phyloP scores from a whole-genome alignment of 768 basidiomycete species.

The Mycena kentingensis region DNA sequence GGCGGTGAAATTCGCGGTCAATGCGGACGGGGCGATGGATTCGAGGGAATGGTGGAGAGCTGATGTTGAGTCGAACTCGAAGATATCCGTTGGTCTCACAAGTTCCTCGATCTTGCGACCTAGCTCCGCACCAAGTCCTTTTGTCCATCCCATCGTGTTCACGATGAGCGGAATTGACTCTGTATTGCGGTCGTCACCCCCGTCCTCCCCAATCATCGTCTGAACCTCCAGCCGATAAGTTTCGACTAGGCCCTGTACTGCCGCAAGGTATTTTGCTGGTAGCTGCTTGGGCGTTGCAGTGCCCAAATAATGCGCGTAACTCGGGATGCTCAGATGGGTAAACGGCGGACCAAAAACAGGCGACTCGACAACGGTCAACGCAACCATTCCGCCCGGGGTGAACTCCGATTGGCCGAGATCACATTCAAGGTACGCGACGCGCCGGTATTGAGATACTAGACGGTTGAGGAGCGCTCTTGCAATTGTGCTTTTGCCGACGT shows the following conservation, averaged over 20 bases:
- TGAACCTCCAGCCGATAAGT: constrained; percentile 72
- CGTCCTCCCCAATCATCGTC: constrained; percentile 35
- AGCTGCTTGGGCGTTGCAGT: constrained; percentile 73
- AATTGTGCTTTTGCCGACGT: constrained; percentile 90
- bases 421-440: constrained; percentile 91
- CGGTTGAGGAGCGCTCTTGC: constrained; percentile 72
- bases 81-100: constrained; percentile 61
- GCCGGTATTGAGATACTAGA: constrained; percentile 61
- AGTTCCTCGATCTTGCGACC: constrained; percentile 68
- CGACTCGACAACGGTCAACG: constrained; percentile 68
- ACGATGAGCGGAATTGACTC: constrained; percentile 81
- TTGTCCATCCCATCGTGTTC: constrained; percentile 97
- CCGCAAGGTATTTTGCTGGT: constrained; percentile 74
- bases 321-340: constrained; percentile 75
- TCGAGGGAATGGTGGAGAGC: constrained; percentile 46
- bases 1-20: constrained; percentile 48
- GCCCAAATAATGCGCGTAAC: constrained; percentile 81
- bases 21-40: constrained; percentile 44
- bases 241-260: constrained; percentile 66
- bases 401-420: constrained; percentile 96
- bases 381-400: constrained; percentile 81
- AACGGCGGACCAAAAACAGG: constrained; percentile 86
- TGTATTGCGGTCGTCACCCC: constrained; percentile 42
- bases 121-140: constrained; percentile 88
- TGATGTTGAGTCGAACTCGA: constrained; percentile 43